These are phyloP conservation scores for Verticillium isaacii DNA, from an alignment of 2,329 filamentous ascomycete genomes.

Conservation along the genomic window DNA sequence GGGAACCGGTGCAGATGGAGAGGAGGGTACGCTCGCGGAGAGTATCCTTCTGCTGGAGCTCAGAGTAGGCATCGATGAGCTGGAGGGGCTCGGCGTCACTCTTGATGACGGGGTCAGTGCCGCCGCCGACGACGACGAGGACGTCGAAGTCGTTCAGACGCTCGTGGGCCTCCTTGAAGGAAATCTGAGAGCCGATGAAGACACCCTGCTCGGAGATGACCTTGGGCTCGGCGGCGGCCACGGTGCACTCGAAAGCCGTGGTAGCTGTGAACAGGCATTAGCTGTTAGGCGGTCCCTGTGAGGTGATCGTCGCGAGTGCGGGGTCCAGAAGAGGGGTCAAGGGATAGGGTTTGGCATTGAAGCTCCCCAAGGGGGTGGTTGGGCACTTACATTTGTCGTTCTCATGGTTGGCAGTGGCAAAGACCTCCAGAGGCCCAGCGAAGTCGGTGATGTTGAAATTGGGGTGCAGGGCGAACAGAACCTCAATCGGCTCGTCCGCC, in stretches of 20 bases:
- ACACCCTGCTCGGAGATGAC: slow-evolving; percentile 59
- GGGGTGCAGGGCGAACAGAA: slow-evolving; percentile 56
- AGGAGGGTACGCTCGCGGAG: slow-evolving; percentile 76
- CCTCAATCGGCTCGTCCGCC: slow-evolving; percentile 54
- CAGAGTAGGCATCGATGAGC: slow-evolving; percentile 71
- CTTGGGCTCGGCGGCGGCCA: slow-evolving; percentile 48
- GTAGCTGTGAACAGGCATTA: slow-evolving; percentile 29
- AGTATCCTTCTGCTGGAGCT: slow-evolving; percentile 75
- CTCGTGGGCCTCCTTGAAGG: slow-evolving; percentile 70
- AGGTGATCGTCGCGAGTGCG: neutral
- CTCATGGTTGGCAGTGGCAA: slow-evolving; percentile 47
- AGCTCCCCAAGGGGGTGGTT: neutral
- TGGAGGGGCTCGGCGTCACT: slow-evolving; percentile 63
- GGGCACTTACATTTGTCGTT: slow-evolving; percentile 44
- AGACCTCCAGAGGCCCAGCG: slow-evolving; percentile 48
- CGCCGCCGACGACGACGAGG: slow-evolving; percentile 72
- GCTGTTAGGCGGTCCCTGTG: slow-evolving; percentile 1
- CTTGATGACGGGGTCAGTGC: slow-evolving; percentile 59
- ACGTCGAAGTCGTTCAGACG: slow-evolving; percentile 73
- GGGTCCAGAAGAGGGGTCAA: slow-evolving; percentile 2
- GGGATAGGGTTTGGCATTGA: neutral
- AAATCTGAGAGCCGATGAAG: slow-evolving; percentile 68
- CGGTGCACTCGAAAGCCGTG: slow-evolving; percentile 55
- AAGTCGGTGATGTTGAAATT: slow-evolving; percentile 58
- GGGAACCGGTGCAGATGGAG: slow-evolving; percentile 73